These are phyloP conservation scores for Phaeophleospora eucalypticola DNA, from an alignment of 2,329 filamentous ascomycete genomes.

Conservation along the genomic window DNA sequence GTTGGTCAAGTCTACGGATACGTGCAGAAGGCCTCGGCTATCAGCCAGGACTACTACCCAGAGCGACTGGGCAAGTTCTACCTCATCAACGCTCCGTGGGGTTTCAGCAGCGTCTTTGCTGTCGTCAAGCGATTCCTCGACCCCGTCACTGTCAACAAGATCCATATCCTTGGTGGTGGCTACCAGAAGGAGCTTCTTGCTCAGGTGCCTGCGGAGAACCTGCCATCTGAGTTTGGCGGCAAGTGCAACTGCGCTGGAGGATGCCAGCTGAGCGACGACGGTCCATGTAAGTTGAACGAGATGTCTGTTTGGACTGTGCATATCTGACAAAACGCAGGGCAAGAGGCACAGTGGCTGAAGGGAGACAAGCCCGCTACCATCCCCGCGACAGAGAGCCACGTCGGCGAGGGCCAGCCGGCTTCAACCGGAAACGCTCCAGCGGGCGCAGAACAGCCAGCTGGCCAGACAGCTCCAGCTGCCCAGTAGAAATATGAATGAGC, in stretches of 20 bases:
- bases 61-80: conserved; percentile 95
- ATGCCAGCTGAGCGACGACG: conserved; percentile 81
- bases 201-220: conserved; percentile 84
- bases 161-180: conserved; percentile 75
- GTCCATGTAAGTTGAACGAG: conserved; percentile 60
- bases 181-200: conserved; percentile 81
- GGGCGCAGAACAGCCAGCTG: conserved; percentile 21
- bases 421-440: conserved; percentile 16
- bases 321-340: conserved; percentile 40
- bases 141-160: conserved; percentile 94
- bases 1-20: conserved; percentile 83
- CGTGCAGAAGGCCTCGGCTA: conserved; percentile 74
- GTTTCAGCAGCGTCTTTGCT: conserved; percentile 80
- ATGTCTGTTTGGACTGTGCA: background rate
- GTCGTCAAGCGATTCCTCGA: conserved; percentile 93
- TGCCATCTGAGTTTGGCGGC: conserved; percentile 83
- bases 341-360: conserved; percentile 63
- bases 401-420: conserved; percentile 27
- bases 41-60: conserved; percentile 99
- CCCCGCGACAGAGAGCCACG: conserved; percentile 30
- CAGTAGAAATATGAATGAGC: conserved; percentile 11
- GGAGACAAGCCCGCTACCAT: conserved; percentile 46
- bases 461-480: conserved; percentile 22
- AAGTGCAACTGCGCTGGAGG: conserved; percentile 76
- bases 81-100: conserved; percentile 97